Evolutionary conservation across 139 green algal species (phyloP), one percentile per base, ranked within the genome.

Genomic region (Astrephomene gubernaculifera): DNA sequence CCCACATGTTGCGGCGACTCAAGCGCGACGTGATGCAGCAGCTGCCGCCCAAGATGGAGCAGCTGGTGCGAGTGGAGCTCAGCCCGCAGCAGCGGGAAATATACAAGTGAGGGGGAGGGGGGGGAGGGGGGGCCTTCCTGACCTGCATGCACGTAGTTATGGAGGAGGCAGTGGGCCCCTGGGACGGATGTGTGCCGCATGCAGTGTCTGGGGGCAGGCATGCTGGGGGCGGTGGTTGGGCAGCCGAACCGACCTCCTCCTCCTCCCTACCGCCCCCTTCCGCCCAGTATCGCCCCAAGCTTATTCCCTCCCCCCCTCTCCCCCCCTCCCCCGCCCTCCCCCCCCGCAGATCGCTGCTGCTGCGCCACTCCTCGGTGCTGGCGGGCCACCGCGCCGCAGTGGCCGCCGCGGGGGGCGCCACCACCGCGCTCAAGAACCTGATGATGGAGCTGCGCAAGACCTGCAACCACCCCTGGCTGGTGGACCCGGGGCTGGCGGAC

Each of bases 1-100:
- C 76, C 22, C 76, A 79, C 61, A 89, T 97, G 81, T 92, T 97
- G 54, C 92, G 95, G 22, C 91, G 95, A 38, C 41, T 96, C 72
- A 97, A 97, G 91, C 90, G 92, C 69, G 95, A 97, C 84, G 95
- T 97, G n/a, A 86, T 96, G 80, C 90, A 91, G 82, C 71, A 94
- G 80, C 89, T 97, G 90, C 95, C 95, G 14, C 95, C 94, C 41
- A 97, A 96, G 91, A 91, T 91, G 86, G 95, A 97, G 91, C 94
- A 95, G 89, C 94, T 97, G 43, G 92, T 96, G 54, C 83, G 90
- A 27, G 91, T 96, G 65, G 94, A 95, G 89, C 87, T 95, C 45
- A 89, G 75, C 29, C 22, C 70, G 24, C 49, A 87, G 82, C 92
- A 95, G 88, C 75, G 76, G 63, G 79, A 76, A 25, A 67, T 75